A percentile compares a stretch with the other conserved stretches of the same genome.
Conservation (phyloP, 2,329 filamentous ascomycete species). For the Phialophora macrospora region DNA sequence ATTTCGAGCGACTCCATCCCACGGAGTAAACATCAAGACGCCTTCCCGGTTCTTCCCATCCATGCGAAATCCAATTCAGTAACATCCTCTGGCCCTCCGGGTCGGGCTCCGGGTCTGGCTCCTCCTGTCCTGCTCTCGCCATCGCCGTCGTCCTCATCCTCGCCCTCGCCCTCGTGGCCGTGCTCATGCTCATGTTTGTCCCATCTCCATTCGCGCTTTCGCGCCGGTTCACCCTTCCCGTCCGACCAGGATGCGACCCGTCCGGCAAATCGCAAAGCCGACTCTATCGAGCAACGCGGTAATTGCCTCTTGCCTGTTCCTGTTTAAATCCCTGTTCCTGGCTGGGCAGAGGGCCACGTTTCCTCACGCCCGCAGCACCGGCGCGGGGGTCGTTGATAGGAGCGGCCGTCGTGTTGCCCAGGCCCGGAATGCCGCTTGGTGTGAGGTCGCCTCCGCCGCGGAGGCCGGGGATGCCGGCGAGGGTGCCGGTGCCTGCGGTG, state of each 20-base stretch:
- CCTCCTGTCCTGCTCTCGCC: not conserved
- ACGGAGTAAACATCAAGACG: not conserved
- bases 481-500: conserved; percentile 15
- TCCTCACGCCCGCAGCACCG: conserved; percentile 37
- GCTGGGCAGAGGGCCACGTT: conserved; percentile 75
- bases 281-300: conserved; percentile 48
- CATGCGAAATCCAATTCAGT: not conserved
- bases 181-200: not conserved
- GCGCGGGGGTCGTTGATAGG: conserved; percentile 39
- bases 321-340: conserved; percentile 80
- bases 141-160: not conserved
- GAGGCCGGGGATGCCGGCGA: conserved; percentile 46
- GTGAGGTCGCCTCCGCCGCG: conserved; percentile 36
- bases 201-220: not conserved
- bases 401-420: conserved; percentile 43
- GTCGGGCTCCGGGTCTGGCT: not conserved
- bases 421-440: conserved; percentile 37
- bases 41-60: not conserved
- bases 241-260: not conserved
- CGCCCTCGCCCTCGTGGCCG: not conserved
- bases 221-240: too few relatives aligned
- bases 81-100: not conserved
- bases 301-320: conserved; percentile 69
- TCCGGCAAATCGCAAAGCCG: not conserved
- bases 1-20: too few relatives aligned